phyloP scores from a whole-genome alignment of 1,284 basidiomycete genomes.

The Sanghuangporus weigelae region DNA sequence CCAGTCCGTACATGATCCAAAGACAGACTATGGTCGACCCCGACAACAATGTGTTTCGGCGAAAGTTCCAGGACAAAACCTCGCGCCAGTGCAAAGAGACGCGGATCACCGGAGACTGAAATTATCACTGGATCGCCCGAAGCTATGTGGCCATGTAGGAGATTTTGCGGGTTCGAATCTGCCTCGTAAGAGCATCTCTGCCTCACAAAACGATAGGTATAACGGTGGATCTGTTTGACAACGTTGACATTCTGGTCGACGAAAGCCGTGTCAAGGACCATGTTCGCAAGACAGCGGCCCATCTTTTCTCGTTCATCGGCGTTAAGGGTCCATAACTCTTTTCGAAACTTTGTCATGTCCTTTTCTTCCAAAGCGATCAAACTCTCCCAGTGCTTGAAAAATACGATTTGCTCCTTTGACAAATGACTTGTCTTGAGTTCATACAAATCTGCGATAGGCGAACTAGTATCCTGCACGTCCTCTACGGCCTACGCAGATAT shows the following conservation, averaged over 20 bases:
- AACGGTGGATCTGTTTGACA: constrained; percentile 42
- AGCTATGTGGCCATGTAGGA: constrained; percentile 78
- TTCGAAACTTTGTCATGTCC: constrained; percentile 76
- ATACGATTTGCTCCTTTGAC: constrained; percentile 59
- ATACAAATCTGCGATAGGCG: constrained; percentile 74
- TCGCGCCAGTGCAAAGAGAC: constrained; percentile 76
- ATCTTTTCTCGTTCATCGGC: constrained; percentile 73
- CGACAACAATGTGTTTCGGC: constrained; percentile 62
- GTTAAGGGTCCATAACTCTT: constrained; percentile 92
- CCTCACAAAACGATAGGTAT: constrained; percentile 65
- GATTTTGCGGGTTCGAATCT: constrained; percentile 20
- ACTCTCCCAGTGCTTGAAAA: constrained; percentile 90
- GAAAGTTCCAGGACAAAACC: constrained; percentile 80
- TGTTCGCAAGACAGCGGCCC: constrained; percentile 77
- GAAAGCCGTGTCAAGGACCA: constrained; percentile 56
- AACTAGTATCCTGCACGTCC: constrained; percentile 48
- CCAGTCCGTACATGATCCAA: constrained; percentile 36
- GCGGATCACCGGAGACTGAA: constrained; percentile 73
- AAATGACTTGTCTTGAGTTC: constrained; percentile 79
- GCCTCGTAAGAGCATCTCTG: constrained; percentile 22
- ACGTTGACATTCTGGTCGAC: constrained; percentile 20
- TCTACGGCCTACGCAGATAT: constrained; percentile 58
- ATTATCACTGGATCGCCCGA: constrained; percentile 77
- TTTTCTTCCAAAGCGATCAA: constrained; percentile 87
- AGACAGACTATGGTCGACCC: constrained; percentile 78